phyloP scores from a whole-genome alignment of 257 asterid genomes.

The Coffea canephora region DNA sequence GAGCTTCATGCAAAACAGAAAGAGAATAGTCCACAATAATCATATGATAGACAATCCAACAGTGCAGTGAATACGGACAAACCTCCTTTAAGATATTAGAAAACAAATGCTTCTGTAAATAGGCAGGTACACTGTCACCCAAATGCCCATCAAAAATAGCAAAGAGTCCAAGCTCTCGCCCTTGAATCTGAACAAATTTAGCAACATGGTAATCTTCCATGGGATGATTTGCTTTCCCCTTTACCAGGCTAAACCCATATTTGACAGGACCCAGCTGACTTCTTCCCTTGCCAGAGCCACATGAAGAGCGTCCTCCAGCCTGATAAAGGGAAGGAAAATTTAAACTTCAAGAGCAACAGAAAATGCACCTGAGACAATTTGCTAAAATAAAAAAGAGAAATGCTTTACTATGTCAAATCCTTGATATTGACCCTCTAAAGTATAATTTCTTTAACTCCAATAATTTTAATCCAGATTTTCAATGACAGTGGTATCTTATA shows the following conservation, averaged over 20 bases:
- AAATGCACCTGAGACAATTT: not conserved
- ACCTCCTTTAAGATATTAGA: constrained; percentile 88
- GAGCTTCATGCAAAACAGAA: not conserved
- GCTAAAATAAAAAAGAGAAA: not conserved
- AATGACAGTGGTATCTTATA: not conserved
- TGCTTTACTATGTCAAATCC: not conserved
- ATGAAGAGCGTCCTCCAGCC: constrained; percentile 54
- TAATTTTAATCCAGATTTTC: not conserved
- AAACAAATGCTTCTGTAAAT: constrained; percentile 82
- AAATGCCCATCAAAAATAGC: constrained; percentile 90
- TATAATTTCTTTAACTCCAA: not conserved
- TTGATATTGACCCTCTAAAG: not conserved
- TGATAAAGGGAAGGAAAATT: constrained; percentile 32
- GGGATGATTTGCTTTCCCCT: constrained; percentile 92
- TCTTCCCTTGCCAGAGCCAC: constrained; percentile 78
- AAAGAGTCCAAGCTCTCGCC: constrained; percentile 75
- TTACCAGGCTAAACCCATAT: constrained; percentile 74
- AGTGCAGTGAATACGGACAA: constrained; percentile 14
- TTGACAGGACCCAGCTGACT: constrained; percentile 53
- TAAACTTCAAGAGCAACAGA: not conserved
- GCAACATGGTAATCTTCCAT: constrained; percentile 98
- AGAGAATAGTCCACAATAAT: not conserved
- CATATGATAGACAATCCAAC: not conserved
- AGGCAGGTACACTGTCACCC: constrained; percentile 88
- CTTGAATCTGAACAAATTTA: constrained; percentile 57